These are phyloP conservation scores for Rhizopogon salebrosus DNA, from an alignment of 768 basidiomycete genomes.

Conservation along the genomic window DNA sequence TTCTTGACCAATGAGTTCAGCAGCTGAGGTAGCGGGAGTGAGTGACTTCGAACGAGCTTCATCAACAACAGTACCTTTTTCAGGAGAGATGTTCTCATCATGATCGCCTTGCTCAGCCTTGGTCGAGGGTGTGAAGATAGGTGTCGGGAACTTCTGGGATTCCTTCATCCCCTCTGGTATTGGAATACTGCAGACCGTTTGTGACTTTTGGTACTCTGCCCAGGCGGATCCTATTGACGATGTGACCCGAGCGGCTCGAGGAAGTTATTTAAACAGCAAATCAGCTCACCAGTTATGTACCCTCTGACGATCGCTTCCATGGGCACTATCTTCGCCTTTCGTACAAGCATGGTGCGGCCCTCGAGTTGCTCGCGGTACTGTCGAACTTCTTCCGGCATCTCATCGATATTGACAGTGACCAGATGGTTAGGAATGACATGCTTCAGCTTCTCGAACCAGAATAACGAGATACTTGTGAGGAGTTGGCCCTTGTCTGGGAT, in stretches of 20 bases:
- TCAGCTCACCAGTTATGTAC: conserved; percentile 80
- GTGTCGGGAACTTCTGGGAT: conserved; percentile 73
- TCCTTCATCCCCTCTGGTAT: conserved; percentile 77
- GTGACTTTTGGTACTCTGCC: conserved; percentile 84
- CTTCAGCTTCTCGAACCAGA: conserved; percentile 88
- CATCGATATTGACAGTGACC: conserved; percentile 66
- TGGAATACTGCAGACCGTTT: conserved; percentile 83
- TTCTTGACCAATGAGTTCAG: conserved; percentile 58
- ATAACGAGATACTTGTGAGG: conserved; percentile 84
- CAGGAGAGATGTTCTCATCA: conserved; percentile 93
- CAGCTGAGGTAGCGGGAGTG: conserved; percentile 36
- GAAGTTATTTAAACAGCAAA: background rate
- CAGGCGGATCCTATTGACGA: conserved; percentile 79
- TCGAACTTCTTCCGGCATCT: conserved; percentile 79
- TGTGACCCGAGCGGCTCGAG: background rate
- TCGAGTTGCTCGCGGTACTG: conserved; percentile 73
- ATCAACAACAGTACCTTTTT: conserved; percentile 46
- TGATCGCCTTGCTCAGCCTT: conserved; percentile 93
- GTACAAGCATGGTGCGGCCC: conserved; percentile 88
- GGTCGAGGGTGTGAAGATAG: conserved; percentile 94
- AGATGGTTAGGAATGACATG: conserved; percentile 88
- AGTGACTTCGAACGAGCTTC: background rate
- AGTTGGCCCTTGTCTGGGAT: conserved; percentile 92
- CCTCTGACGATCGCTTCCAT: conserved; percentile 96
- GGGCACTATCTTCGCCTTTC: conserved; percentile 81